These are phyloP conservation scores for Backusella macrospora DNA, from an alignment of 192 early-diverging fungal genomes.

Conservation along the genomic window DNA sequence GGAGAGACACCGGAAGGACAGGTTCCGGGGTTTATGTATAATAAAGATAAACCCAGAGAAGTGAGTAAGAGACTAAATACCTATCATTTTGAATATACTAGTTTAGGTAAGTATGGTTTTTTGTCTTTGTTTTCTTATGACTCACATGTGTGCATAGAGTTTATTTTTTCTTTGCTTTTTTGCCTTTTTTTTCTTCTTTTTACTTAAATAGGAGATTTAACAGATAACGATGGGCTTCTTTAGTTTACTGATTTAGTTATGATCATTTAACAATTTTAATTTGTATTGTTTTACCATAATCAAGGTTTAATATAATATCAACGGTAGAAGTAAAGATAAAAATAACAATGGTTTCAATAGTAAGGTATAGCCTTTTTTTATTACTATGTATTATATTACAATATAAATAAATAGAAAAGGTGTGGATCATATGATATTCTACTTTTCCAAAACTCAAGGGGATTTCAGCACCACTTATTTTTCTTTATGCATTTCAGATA, in stretches of 20 bases:
- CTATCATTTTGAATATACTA: background rate
- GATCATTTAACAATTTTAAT: too few species aligned
- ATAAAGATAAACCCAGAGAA: background rate
- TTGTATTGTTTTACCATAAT: too few species aligned
- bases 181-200: background rate
- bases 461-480: background rate
- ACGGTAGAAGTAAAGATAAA: too few species aligned
- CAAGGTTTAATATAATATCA: too few species aligned
- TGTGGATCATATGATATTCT: background rate
- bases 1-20: background rate
- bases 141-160: slow-evolving; percentile 10
- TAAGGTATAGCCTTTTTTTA: background rate
- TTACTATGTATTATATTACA: background rate
- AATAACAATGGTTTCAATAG: background rate
- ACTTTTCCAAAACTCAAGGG: slow-evolving; percentile 1
- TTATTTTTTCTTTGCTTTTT: background rate
- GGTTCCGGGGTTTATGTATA: background rate
- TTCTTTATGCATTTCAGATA: background rate
- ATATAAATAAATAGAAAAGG: background rate
- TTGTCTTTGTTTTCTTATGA: background rate
- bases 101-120: background rate
- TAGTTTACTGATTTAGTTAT: too few species aligned
- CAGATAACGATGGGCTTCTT: background rate
- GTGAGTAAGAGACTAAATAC: background rate
- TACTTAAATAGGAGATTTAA: slow-evolving; percentile 1